A percentile compares a stretch with the other conserved stretches of the same genome.
These are phyloP conservation scores for Suhomyces bribrorum DNA, from an alignment of 1,139 yeast species.

Conservation along the genomic window DNA sequence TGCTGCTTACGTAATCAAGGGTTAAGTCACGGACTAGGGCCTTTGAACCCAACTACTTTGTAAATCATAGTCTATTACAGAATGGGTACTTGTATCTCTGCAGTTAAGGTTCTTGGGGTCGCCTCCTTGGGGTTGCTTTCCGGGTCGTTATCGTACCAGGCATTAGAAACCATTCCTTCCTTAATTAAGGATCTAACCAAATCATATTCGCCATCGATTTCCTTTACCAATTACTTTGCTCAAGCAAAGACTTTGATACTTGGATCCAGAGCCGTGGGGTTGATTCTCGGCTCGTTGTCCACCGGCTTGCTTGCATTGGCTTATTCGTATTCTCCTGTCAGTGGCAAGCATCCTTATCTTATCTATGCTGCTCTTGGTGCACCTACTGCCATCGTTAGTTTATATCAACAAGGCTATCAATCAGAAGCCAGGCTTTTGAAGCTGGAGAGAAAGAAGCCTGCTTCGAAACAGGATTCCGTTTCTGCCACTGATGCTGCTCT, in stretches of 20 bases:
- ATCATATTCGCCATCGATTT: slow-evolving; percentile 8
- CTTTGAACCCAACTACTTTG: background rate
- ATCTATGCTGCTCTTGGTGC: slow-evolving; percentile 56
- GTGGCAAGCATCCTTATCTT: slow-evolving; percentile 58
- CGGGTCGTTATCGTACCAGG: slow-evolving; percentile 40
- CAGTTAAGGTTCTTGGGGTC: slow-evolving; percentile 52
- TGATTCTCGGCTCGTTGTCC: slow-evolving; percentile 39
- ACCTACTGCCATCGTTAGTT: slow-evolving; percentile 26
- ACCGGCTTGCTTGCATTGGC: slow-evolving; percentile 44
- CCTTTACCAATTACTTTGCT: slow-evolving; percentile 8
- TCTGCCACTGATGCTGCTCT: slow-evolving; percentile 4
- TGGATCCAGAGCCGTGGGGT: slow-evolving; percentile 30
- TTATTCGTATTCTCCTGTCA: slow-evolving; percentile 39
- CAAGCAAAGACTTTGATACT: slow-evolving; percentile 11
- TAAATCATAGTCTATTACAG: background rate
- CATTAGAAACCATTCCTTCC: slow-evolving; percentile 37
- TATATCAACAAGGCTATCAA: slow-evolving; percentile 13
- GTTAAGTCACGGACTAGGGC: slow-evolving; percentile 5
- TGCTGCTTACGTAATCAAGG: slow-evolving; percentile 8
- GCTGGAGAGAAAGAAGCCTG: slow-evolving; percentile 7
- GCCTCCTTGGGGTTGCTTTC: slow-evolving; percentile 54
- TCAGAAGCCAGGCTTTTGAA: slow-evolving; percentile 14
- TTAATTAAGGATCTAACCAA: slow-evolving; percentile 32
- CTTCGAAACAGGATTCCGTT: slow-evolving; percentile 6
- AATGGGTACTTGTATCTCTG: slow-evolving; percentile 52